phyloP scores from a whole-genome alignment of 768 basidiomycete species.

The Megacollybia marginata region DNA sequence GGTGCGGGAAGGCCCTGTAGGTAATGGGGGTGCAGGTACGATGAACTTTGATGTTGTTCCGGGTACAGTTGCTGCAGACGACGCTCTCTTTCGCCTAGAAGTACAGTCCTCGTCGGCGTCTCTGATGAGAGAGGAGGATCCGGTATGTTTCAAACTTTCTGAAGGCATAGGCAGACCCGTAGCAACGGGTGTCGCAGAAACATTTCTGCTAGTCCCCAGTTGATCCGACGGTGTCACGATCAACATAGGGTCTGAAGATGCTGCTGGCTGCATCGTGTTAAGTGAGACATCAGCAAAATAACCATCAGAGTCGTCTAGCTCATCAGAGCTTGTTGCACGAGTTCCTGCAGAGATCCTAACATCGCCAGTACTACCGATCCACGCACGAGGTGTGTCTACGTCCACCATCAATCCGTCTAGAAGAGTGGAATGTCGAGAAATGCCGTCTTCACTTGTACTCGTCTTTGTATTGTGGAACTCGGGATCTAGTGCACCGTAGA shows the following conservation, averaged over 20 bases:
- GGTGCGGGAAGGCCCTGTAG: too few relatives aligned
- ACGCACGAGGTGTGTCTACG: slow-evolving; percentile 10
- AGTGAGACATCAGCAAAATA: not conserved
- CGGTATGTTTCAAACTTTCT: not conserved
- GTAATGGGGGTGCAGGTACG: too few relatives aligned
- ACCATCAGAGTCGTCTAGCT: not conserved
- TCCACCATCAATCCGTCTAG: not conserved
- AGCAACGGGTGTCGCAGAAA: not conserved
- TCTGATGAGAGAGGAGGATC: not conserved
- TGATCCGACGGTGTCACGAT: not conserved
- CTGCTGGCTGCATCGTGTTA: not conserved
- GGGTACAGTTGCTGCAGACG: not conserved
- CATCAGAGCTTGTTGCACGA: not conserved
- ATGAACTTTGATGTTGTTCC: too few relatives aligned
- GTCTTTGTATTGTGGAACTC: slow-evolving; percentile 5
- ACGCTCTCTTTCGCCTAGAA: not conserved
- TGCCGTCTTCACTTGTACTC: slow-evolving; percentile 3
- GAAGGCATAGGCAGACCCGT: slow-evolving; percentile 8
- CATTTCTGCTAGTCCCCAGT: not conserved
- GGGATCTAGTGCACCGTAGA: slow-evolving; percentile 20
- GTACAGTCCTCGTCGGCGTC: too few relatives aligned
- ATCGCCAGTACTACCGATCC: slow-evolving; percentile 16
- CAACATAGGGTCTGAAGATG: not conserved
- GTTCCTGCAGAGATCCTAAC: slow-evolving; percentile 1
- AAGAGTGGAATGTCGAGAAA: not conserved